Base-by-base conservation (phyloP, 352 stramenopile genomes). In the Globisporangium viniferum region DNA sequence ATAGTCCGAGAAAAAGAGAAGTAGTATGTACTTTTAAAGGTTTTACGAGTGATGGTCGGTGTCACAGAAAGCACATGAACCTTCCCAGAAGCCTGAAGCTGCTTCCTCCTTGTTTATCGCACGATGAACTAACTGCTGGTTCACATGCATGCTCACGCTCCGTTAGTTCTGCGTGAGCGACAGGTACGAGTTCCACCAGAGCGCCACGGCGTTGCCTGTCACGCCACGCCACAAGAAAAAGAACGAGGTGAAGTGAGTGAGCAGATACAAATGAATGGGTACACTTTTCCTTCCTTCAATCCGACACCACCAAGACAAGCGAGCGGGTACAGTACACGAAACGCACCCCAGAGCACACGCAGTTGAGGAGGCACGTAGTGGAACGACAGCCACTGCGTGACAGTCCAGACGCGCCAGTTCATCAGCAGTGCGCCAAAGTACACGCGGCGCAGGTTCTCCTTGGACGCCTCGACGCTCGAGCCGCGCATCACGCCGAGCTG, bases 161-260 rank as follows among this genome's bases (percentile, higher is more conserved):
- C 22, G 1, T 41, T 72, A 87, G 56, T 71, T 69, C 68, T 91
- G 82, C 39, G 78, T 72, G 70, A 93, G 81, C 39, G 82, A 91
- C 61, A 93, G 71, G 72, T 93, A 93, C 72, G 81, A 78, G 65
- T 90, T 93, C 84, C 84, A 93, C 84, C 82, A 91, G 33, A 93
- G 80, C 33, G 82, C 82, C 36, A 90, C 69, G 61, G 75, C 78
- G 62, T 91, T 91, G 67, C 82, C 84, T 92, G 65, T 12, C 55
- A 70, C 9, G 35, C 24, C 67, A 65, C 61, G 24, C 24, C 67
- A 65, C 61, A 53, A 69, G 51, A 64, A 35, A 51, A 41, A 49
- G 24, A 15, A 48, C 12, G 2, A 20, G 8, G 41, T 33, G 39
- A 54, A 10, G 62, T 73, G 18, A 10, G 62, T 73, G 18, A 57